Evolutionary conservation across 1,284 basidiomycete genomes (phyloP).

Genomic region (Pholiota adiposa): DNA sequence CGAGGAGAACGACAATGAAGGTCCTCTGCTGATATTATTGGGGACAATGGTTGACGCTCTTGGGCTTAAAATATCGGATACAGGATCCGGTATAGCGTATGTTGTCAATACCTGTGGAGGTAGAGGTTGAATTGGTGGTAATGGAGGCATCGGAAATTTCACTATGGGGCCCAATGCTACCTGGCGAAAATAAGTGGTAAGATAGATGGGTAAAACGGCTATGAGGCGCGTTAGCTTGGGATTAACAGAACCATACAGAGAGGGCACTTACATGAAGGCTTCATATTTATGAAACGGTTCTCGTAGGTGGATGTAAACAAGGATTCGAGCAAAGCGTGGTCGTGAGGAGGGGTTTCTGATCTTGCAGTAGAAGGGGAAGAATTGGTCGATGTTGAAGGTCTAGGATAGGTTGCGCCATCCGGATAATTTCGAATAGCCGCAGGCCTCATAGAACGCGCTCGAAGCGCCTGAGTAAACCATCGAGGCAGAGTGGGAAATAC

Average conservation of each 20-base stretch:
- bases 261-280: conserved; percentile 53
- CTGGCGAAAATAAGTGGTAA: conserved; percentile 72
- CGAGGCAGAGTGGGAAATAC: conserved; percentile 65
- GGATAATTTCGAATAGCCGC: conserved; percentile 50
- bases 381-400: conserved; percentile 36
- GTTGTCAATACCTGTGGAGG: conserved; percentile 49
- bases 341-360: conserved; percentile 45
- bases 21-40: conserved; percentile 35
- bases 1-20: conserved; percentile 55
- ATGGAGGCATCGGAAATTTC: conserved; percentile 70
- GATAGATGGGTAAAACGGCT: conserved; percentile 73
- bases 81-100: conserved; percentile 37
- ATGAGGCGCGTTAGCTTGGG: conserved; percentile 5
- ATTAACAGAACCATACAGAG: conserved; percentile 2
- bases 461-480: conserved; percentile 69
- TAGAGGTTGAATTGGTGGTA: conserved; percentile 65
- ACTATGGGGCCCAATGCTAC: conserved; percentile 64
- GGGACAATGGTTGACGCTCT: conserved; percentile 35
- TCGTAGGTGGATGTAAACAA: conserved; percentile 65
- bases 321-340: conserved; percentile 68
- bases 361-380: conserved; percentile 18
- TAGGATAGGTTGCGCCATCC: conserved; percentile 39
- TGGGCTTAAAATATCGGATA: conserved; percentile 36
- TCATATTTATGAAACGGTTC: conserved; percentile 68
- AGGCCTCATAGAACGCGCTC: conserved; percentile 46